Base-by-base conservation (phyloP, 2,329 filamentous ascomycete genomes). In the Pseudogymnoascus sp. region DNA sequence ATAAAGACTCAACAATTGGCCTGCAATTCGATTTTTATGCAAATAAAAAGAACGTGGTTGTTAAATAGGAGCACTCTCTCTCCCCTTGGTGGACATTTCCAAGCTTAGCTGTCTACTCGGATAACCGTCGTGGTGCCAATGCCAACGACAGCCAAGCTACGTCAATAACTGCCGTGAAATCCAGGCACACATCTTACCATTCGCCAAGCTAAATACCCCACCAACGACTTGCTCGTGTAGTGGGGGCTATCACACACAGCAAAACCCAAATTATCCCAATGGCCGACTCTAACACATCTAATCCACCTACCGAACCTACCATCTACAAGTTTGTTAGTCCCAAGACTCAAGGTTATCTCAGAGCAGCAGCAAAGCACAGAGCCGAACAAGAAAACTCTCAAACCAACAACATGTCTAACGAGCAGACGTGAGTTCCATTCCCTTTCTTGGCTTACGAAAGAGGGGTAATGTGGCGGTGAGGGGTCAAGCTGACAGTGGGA, bases 351-450 rank as follows among this genome's bases (percentile, higher is more conserved):
- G 74, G 67, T 56, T 70, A 73, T 65, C 72, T 81, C 66, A 75
- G 75, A 69, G 67, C 67, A 66, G 70, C 70, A 67, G 67, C 68
- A 67, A 69, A 65, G 21, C 71, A 74, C 66, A 65, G 70, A 73
- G 66, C 71, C 69, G 68, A 73, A 70, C 37, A 64, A 67, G 67
- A 64, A 60, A 68, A 62, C 70, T 70, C 68, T 65, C 74, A 73
- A 69, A 72, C 70, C 73, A 68, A 74, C 80, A 86, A 76, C 76
- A 89, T 89, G 87, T 84, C 90, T 82, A 82, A 79, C 73, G 91
- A 96, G 83, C 90, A 93, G 84, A 96, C 92, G 91, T 96, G 81
- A 62, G 72, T 69, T 62, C 21, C 21, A 61, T 43, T 16, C 34
- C 18, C 43, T 21, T 8, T 9, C 23, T 16, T 23, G 21, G 34